Base-by-base conservation (phyloP, 2,329 filamentous ascomycete species). In the Cryoendolithus antarcticus region DNA sequence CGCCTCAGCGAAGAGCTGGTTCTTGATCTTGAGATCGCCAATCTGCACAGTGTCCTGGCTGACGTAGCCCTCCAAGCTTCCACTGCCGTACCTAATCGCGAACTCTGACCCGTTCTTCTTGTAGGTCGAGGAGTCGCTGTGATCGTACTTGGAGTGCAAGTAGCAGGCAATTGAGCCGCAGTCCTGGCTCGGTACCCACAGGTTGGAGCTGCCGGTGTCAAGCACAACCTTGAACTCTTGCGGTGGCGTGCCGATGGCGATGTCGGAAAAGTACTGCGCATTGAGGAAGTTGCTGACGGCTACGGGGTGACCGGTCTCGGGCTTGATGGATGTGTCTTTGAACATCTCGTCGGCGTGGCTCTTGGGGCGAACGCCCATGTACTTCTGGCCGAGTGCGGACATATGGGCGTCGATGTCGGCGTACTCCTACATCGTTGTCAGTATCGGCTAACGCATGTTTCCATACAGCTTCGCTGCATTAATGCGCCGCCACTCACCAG, bases 251-350 rank as follows among this genome's bases (percentile, higher is more conserved):
- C 91, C 91, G 62, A 98, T 77, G 53, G 77, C 75, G 62, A 98
- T 95, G 65, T 95, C 86, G 52, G 89, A 93, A 77, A 94, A 98
- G 73, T 98, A 98, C 68, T 98, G 91, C 43, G 91, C 91, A 60
- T 98, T 98, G 71, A 96, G 70, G 70, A 95, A 98, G 78, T 98
- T 98, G 67, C 78, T 84, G 55, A 98, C 80, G 42, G 89, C 84
- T 32, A 98, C 82, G 42, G 80, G 76, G 65, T 96, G 89, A 44
- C 69, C 67, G 42, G 75, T 73, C 48, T 82, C 73, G 41, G 70
- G 64, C 51, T 80, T 70, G 57, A 84, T 66, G 38, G 78, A 74
- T 41, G 77, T 74, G 52, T 82, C 75, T 60, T 79, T 80, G 72
- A 94, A 93, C 63, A 93, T 78, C 62, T 80, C 77, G 51, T 88